phyloP scores from a whole-genome alignment of 1,284 basidiomycete species.

The Wallemia ichthyophaga region DNA sequence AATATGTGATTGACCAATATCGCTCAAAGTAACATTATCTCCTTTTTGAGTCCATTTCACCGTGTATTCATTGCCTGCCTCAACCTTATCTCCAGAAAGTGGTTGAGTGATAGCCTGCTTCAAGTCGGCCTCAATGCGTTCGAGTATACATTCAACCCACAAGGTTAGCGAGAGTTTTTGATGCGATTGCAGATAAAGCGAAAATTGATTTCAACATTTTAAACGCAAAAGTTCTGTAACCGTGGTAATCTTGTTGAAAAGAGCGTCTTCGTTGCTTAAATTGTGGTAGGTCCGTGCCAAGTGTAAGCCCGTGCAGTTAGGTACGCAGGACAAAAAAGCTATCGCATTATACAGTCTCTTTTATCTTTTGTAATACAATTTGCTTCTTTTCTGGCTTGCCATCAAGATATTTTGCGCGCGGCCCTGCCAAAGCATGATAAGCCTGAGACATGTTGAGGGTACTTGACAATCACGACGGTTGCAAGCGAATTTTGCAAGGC shows the following conservation, averaged over 20 bases:
- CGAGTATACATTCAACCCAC: neutral
- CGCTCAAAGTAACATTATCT: neutral
- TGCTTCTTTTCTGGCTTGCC: neutral
- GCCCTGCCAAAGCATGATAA: neutral
- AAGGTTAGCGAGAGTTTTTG: neutral
- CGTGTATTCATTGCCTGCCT: neutral
- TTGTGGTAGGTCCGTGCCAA: neutral
- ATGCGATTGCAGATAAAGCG: neutral
- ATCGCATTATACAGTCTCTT: neutral
- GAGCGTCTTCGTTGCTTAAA: neutral
- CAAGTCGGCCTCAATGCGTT: neutral
- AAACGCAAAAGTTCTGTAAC: neutral
- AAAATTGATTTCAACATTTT: neutral
- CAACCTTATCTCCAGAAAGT: neutral
- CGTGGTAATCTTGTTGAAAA: neutral
- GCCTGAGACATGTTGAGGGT: too few species aligned
- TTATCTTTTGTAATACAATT: neutral
- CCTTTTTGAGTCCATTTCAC: neutral
- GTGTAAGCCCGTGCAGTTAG: too few species aligned
- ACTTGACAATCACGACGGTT: too few species aligned
- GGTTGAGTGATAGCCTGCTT: neutral
- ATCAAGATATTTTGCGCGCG: neutral
- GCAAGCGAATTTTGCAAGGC: too few species aligned
- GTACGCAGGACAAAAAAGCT: neutral
- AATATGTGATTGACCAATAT: neutral